These are phyloP conservation scores for Chaetomium fimeti DNA, from an alignment of 495 filamentous ascomycete genomes.

Conservation along the genomic window DNA sequence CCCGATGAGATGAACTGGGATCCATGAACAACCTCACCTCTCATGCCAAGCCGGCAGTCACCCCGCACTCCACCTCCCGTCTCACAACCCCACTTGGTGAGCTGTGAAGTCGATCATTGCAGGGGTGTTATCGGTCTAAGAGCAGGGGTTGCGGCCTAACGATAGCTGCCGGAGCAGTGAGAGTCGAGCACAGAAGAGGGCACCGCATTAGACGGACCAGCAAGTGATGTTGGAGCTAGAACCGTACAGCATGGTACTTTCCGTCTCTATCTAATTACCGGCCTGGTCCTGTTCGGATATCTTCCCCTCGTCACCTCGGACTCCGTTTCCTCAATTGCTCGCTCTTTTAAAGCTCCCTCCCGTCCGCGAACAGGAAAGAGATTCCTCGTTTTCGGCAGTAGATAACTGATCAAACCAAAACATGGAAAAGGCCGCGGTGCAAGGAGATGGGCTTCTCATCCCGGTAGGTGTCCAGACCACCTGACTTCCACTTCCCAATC, in stretches of 20 bases:
- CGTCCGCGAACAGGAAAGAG: too few species aligned
- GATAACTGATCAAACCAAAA: not conserved
- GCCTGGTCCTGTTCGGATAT: too few species aligned
- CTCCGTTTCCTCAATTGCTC: too few species aligned
- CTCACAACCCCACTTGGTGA: slow-evolving; percentile 8
- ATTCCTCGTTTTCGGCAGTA: too few species aligned
- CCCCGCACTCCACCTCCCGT: slow-evolving; percentile 17
- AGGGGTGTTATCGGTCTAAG: slow-evolving; percentile 8
- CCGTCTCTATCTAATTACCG: too few species aligned
- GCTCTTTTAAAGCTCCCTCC: too few species aligned
- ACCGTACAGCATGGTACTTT: too few species aligned
- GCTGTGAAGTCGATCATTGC: slow-evolving; percentile 8
- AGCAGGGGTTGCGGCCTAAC: slow-evolving; percentile 1
- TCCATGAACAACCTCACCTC: not conserved
- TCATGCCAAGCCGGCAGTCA: slow-evolving; percentile 7
- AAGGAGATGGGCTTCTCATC: slow-evolving; percentile 65
- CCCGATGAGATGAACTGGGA: not conserved
- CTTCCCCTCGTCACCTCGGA: too few species aligned
- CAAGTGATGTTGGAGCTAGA: too few species aligned
- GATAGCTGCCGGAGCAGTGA: too few species aligned
- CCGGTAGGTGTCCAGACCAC: slow-evolving; percentile 51
- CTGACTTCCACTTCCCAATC: not conserved
- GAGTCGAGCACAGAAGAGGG: too few species aligned
- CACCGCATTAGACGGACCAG: too few species aligned
- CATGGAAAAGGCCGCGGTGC: slow-evolving; percentile 58